phyloP scores from a whole-genome alignment of 2,329 filamentous ascomycete species.

The Fusarium sp. region DNA sequence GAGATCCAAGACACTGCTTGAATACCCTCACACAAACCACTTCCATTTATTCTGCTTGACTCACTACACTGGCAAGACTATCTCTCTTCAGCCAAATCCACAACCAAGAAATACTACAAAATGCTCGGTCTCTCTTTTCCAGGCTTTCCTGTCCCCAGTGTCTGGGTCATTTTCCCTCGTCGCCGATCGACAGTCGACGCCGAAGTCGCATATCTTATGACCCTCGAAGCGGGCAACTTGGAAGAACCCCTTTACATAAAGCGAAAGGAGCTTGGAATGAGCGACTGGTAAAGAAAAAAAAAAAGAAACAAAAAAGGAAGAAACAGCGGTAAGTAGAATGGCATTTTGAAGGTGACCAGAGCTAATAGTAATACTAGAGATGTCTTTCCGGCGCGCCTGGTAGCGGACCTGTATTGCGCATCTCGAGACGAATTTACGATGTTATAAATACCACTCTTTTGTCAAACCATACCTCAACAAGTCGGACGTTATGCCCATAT shows the following conservation, averaged over 20 bases:
- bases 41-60: neutral
- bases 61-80: neutral
- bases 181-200: conserved; percentile 34
- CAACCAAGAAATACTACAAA: neutral
- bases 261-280: conserved; percentile 33
- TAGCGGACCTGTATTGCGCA: conserved; percentile 16
- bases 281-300: conserved; percentile 26
- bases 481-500: neutral
- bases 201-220: conserved; percentile 25
- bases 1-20: neutral
- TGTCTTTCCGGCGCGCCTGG: conserved; percentile 21
- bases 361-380: conserved; percentile 1
- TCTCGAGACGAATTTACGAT: conserved; percentile 27
- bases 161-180: conserved; percentile 34
- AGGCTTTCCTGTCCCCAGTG: conserved; percentile 39
- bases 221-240: conserved; percentile 37
- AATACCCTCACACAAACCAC: conserved; percentile 7
- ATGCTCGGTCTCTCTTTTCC: conserved; percentile 44
- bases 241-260: conserved; percentile 35
- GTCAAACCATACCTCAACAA: neutral
- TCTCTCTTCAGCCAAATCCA: neutral
- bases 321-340: conserved; percentile 7
- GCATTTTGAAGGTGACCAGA: neutral
- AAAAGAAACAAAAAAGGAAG: neutral
- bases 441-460: conserved; percentile 2